Conservation (phyloP, 208 protist species). For the Porcisia hertigi region DNA sequence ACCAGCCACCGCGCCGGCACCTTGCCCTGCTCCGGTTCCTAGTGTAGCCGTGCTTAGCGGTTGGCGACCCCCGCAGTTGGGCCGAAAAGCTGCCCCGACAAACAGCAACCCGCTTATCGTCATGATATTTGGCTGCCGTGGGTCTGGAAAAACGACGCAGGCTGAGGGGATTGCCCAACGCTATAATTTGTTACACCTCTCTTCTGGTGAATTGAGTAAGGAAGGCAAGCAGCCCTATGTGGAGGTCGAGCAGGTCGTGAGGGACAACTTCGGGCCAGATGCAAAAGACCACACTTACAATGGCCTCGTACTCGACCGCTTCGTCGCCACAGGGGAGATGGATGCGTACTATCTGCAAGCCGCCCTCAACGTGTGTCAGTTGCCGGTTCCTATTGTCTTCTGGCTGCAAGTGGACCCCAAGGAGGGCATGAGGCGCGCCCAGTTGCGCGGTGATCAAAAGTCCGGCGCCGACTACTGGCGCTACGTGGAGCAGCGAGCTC, state of each 20-base stretch:
- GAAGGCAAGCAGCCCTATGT: conserved; percentile 77
- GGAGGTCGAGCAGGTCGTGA: conserved; percentile 59
- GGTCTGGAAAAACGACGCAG: conserved; percentile 84
- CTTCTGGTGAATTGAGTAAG: conserved; percentile 66
- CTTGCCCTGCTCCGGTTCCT: not conserved
- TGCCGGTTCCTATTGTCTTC: conserved; percentile 78
- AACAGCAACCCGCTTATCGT: conserved; percentile 61
- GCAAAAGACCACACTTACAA: conserved; percentile 50
- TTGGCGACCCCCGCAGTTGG: conserved; percentile 34
- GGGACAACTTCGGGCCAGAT: conserved; percentile 65
- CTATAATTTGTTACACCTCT: conserved; percentile 78
- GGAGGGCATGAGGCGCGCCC: conserved; percentile 62
- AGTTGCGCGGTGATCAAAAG: conserved; percentile 59
- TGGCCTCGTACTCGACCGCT: conserved; percentile 85
- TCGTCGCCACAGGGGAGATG: conserved; percentile 74
- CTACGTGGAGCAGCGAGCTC: conserved; percentile 72
- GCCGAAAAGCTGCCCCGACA: conserved; percentile 22
- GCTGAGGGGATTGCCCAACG: conserved; percentile 45
- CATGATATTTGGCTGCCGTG: conserved; percentile 80
- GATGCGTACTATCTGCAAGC: conserved; percentile 87
- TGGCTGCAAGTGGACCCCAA: conserved; percentile 71
- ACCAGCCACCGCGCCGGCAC: not conserved
- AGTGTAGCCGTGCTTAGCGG: conserved; percentile 5
- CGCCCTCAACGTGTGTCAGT: conserved; percentile 41
- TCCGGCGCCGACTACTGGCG: conserved; percentile 46